Evolutionary conservation across 352 stramenopile species (phyloP).

Genomic region (Pythium biforme): DNA sequence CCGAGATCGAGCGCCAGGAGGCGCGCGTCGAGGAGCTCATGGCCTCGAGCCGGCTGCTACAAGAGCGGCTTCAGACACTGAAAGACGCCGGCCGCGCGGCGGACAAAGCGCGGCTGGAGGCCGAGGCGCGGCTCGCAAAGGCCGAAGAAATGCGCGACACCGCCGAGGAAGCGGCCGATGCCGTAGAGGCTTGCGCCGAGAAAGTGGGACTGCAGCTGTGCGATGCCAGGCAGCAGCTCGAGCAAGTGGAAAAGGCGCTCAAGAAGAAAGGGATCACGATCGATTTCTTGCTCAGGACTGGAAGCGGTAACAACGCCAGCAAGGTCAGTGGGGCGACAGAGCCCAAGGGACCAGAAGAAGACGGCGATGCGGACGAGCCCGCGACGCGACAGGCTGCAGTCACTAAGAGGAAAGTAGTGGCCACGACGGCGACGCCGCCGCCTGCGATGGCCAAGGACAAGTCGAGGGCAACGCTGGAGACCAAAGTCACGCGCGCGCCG

Average conservation of each 20-base stretch:
- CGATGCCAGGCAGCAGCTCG: conserved; percentile 32
- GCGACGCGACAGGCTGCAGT: not conserved
- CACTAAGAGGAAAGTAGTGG: not conserved
- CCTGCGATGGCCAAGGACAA: not conserved
- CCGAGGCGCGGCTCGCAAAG: conserved; percentile 37
- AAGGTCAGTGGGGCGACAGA: conserved; percentile 12
- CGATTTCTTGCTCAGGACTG: conserved; percentile 54
- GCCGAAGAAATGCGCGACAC: conserved; percentile 43
- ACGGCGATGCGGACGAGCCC: not conserved
- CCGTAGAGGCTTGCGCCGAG: conserved; percentile 37
- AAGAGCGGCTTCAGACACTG: conserved; percentile 32
- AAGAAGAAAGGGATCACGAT: conserved; percentile 63
- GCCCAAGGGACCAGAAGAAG: conserved; percentile 13
- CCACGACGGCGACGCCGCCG: not conserved
- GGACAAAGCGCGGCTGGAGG: conserved; percentile 29
- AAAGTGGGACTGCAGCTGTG: conserved; percentile 37
- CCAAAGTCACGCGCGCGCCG: not conserved
- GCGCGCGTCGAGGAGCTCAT: conserved; percentile 31
- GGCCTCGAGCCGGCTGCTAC: conserved; percentile 29
- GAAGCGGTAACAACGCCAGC: not conserved
- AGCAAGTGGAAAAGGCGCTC: conserved; percentile 44
- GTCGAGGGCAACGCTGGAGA: not conserved
- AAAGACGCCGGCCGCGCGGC: conserved; percentile 32
- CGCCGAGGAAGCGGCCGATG: conserved; percentile 46
- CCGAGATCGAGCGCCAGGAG: conserved; percentile 23